Conservation (phyloP, 2,329 filamentous ascomycete species). For the Aspergillus hiratsukae region DNA sequence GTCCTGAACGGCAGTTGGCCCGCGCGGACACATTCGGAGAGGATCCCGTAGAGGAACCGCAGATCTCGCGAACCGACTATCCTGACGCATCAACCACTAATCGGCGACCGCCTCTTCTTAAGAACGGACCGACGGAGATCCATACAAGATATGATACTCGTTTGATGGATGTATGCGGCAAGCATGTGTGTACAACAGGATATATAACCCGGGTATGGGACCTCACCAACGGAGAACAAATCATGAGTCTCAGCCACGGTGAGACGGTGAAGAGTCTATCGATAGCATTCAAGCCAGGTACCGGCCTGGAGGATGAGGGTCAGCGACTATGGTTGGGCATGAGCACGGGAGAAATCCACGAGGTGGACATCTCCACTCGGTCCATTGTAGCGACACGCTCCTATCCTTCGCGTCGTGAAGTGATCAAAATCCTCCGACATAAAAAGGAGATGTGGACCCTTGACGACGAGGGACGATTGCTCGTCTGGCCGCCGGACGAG, state of each 20-base stretch:
- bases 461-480: slow-evolving; percentile 80
- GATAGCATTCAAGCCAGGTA: slow-evolving; percentile 78
- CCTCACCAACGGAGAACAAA: slow-evolving; percentile 70
- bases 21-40: slow-evolving; percentile 49
- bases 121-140: slow-evolving; percentile 70
- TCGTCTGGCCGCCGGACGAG: slow-evolving; percentile 79
- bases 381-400: slow-evolving; percentile 64
- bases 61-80: slow-evolving; percentile 59
- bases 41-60: slow-evolving; percentile 46
- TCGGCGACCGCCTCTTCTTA: slow-evolving; percentile 71
- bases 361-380: slow-evolving; percentile 75
- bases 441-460: slow-evolving; percentile 90
- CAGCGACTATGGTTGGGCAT: slow-evolving; percentile 83
- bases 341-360: slow-evolving; percentile 79
- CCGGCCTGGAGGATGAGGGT: slow-evolving; percentile 74
- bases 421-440: slow-evolving; percentile 81
- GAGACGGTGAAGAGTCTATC: slow-evolving; percentile 80
- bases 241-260: slow-evolving; percentile 76
- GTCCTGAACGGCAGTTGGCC: slow-evolving; percentile 19
- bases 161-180: slow-evolving; percentile 81
- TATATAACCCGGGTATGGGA: slow-evolving; percentile 87
- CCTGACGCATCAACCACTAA: slow-evolving; percentile 84
- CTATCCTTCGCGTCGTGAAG: slow-evolving; percentile 72
- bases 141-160: slow-evolving; percentile 81
- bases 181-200: slow-evolving; percentile 80